Percentiles rank a stretch among this genome's conserved stretches.
These are phyloP conservation scores for Pichia thaimueangensis DNA, from an alignment of 805 yeast genomes.

Conservation along the genomic window DNA sequence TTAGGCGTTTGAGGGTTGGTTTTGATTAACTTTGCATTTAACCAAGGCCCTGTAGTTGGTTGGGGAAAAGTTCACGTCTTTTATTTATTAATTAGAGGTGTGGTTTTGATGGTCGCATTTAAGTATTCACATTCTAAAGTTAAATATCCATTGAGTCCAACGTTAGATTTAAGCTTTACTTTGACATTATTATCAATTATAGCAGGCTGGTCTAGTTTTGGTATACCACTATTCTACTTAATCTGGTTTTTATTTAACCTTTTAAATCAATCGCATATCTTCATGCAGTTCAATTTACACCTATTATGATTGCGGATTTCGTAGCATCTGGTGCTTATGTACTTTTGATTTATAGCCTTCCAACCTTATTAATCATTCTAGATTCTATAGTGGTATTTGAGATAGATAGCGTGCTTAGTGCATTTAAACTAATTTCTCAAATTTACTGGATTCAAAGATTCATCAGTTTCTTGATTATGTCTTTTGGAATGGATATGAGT, in stretches of 20 bases:
- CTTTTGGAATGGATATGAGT: slow-evolving; percentile 74
- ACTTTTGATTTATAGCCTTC: slow-evolving; percentile 36
- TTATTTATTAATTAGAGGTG: slow-evolving; percentile 47
- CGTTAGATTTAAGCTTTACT: slow-evolving; percentile 39
- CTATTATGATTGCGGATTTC: slow-evolving; percentile 47
- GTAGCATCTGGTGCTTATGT: slow-evolving; percentile 51
- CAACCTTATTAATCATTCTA: slow-evolving; percentile 45
- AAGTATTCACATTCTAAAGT: slow-evolving; percentile 40
- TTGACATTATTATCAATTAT: slow-evolving; percentile 46
- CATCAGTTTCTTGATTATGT: slow-evolving; percentile 47
- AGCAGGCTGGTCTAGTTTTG: slow-evolving; percentile 75
- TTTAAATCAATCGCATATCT: slow-evolving; percentile 41
- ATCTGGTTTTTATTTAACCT: slow-evolving; percentile 46
- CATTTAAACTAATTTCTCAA: slow-evolving; percentile 53
- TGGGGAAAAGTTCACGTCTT: slow-evolving; percentile 58
- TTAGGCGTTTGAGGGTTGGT: slow-evolving; percentile 56
- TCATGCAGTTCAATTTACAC: slow-evolving; percentile 40
- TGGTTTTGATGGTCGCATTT: slow-evolving; percentile 38
- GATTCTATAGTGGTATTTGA: slow-evolving; percentile 48
- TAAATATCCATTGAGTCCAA: slow-evolving; percentile 28
- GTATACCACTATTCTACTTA: slow-evolving; percentile 63
- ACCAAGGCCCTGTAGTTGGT: slow-evolving; percentile 68
- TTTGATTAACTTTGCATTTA: slow-evolving; percentile 62
- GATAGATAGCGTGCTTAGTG: slow-evolving; percentile 46
- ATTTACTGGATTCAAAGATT: slow-evolving; percentile 53